These are phyloP conservation scores for Cladophialophora immunda DNA, from an alignment of 2,329 filamentous ascomycete species.

Conservation along the genomic window DNA sequence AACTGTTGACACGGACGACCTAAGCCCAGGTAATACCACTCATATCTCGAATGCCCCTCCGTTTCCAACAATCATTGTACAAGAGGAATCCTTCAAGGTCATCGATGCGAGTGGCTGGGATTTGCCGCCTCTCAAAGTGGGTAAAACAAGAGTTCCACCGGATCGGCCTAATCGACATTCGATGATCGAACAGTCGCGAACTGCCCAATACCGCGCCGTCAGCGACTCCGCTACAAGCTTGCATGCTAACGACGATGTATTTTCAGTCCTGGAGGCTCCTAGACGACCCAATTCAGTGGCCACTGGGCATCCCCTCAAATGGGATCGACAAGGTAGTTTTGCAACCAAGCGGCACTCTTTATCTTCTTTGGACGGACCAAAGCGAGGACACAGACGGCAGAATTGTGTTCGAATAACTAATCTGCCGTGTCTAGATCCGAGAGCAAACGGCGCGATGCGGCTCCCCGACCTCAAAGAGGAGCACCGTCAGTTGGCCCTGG, in stretches of 20 bases:
- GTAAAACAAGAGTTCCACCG: slow-evolving; percentile 16
- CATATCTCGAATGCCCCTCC: not conserved
- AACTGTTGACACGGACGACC: slow-evolving; percentile 22
- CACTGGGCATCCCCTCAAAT: slow-evolving; percentile 36
- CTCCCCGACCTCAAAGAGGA: slow-evolving; percentile 28
- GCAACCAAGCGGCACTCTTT: slow-evolving; percentile 26
- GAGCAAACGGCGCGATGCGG: slow-evolving; percentile 6
- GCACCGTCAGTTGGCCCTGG: not conserved
- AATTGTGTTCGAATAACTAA: slow-evolving; percentile 52
- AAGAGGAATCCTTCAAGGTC: slow-evolving; percentile 31
- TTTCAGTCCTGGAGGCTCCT: slow-evolving; percentile 3
- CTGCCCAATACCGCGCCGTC: slow-evolving; percentile 25
- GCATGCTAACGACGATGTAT: slow-evolving; percentile 22
- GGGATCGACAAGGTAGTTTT: slow-evolving; percentile 28
- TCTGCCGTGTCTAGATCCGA: slow-evolving; percentile 23
- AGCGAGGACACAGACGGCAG: slow-evolving; percentile 52
- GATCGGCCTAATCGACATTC: slow-evolving; percentile 25
- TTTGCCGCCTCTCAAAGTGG: slow-evolving; percentile 14
- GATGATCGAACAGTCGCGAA: slow-evolving; percentile 34
- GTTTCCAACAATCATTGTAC: slow-evolving; percentile 11
- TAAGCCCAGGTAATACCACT: slow-evolving; percentile 5
- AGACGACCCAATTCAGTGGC: slow-evolving; percentile 38
- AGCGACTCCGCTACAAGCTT: slow-evolving; percentile 32
- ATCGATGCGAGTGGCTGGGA: slow-evolving; percentile 34
- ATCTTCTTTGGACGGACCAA: slow-evolving; percentile 26